phyloP scores from a whole-genome alignment of 2,329 filamentous ascomycete genomes.

The Ceratocystis papillata region DNA sequence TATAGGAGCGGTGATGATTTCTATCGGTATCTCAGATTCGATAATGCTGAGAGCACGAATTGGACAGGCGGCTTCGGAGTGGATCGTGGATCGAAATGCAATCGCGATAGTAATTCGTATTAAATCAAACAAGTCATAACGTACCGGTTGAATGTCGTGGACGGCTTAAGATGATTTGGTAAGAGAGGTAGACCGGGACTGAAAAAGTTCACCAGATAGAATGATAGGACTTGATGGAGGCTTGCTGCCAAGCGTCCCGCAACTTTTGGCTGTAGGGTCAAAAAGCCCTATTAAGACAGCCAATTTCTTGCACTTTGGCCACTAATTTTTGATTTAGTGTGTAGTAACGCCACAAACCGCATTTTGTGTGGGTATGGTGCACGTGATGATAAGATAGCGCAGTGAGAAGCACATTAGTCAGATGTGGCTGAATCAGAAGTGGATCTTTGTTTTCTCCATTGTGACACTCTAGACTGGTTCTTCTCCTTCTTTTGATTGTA shows the following conservation, averaged over 20 bases:
- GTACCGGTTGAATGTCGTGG: constrained; percentile 25
- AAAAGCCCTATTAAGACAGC: constrained; percentile 23
- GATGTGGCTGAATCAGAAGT: background rate
- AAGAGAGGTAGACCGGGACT: constrained; percentile 23
- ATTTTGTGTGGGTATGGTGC: background rate
- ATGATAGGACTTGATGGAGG: constrained; percentile 23
- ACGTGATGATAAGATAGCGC: constrained; percentile 20
- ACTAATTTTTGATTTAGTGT: constrained; percentile 20
- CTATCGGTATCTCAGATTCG: background rate
- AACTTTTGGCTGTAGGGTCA: constrained; percentile 24
- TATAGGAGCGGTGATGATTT: background rate
- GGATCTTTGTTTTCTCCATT: constrained; percentile 13
- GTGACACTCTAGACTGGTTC: background rate
- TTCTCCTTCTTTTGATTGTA: background rate
- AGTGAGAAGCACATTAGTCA: background rate
- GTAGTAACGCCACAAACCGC: constrained; percentile 15
- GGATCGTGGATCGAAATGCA: constrained; percentile 11
- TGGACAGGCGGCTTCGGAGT: background rate
- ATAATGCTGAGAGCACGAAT: background rate
- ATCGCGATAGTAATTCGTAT: constrained; percentile 3
- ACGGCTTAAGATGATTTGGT: constrained; percentile 23
- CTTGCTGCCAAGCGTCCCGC: constrained; percentile 22
- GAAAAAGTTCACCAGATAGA: constrained; percentile 24
- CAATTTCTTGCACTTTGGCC: constrained; percentile 10
- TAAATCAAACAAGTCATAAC: constrained; percentile 16